A percentile compares a stretch with the other conserved stretches of the same genome.
These are phyloP conservation scores for Talaromyces liani DNA, from an alignment of 495 filamentous ascomycete species.

Conservation along the genomic window DNA sequence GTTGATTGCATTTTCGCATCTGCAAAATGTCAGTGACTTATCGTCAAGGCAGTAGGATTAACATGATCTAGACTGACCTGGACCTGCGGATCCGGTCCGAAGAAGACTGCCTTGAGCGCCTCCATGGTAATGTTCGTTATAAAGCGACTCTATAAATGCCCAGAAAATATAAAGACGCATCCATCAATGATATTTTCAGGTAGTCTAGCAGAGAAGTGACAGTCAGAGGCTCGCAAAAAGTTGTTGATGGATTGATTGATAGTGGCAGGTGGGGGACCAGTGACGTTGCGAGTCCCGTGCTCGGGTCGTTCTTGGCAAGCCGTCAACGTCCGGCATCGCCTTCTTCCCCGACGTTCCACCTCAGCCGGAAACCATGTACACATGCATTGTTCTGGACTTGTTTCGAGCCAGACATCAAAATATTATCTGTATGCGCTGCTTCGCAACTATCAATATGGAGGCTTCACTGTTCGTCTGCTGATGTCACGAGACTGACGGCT, in stretches of 20 bases:
- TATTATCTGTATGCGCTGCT: neutral
- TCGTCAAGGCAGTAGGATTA: neutral
- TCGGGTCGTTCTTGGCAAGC: neutral
- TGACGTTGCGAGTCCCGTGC: slow-evolving; percentile 1
- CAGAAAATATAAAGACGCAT: neutral
- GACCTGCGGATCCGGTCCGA: slow-evolving; percentile 82
- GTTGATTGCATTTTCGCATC: slow-evolving; percentile 92
- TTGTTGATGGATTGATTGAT: neutral
- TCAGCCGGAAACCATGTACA: neutral
- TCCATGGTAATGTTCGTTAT: slow-evolving; percentile 56
- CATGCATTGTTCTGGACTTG: neutral
- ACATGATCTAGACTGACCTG: slow-evolving; percentile 50
- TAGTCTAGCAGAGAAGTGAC: neutral
- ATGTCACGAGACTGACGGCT: neutral
- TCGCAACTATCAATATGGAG: neutral
- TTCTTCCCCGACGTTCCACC: neutral
- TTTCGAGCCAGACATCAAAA: neutral
- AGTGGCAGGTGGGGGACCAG: neutral
- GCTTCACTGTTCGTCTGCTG: neutral
- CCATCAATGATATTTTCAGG: neutral
- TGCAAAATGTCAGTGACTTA: slow-evolving; percentile 21
- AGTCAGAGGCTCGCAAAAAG: neutral
- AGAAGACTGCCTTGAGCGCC: slow-evolving; percentile 77
- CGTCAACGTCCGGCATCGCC: neutral
- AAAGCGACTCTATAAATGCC: neutral